phyloP scores from a whole-genome alignment of 169 alveolate genomes.

The Besnoitia besnoiti region DNA sequence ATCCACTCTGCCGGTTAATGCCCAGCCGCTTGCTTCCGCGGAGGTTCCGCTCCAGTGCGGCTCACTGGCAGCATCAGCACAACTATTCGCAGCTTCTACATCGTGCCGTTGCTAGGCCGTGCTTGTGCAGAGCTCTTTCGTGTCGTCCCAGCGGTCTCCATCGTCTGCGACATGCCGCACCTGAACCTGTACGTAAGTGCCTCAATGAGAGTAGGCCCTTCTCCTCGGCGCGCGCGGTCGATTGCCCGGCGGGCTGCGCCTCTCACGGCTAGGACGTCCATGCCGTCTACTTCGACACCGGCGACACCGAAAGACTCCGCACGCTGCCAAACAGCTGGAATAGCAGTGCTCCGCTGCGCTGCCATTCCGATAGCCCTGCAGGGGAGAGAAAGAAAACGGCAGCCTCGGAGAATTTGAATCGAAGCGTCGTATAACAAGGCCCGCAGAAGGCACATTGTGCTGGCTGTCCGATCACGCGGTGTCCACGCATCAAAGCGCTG shows the following conservation, averaged over 20 bases:
- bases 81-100: no score
- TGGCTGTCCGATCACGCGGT: background rate
- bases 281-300: slow-evolving; percentile 78
- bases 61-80: no score
- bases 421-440: no score
- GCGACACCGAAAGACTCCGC: slow-evolving; percentile 77
- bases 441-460: no score
- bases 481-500: background rate
- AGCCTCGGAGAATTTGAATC: background rate
- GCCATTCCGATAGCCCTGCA: slow-evolving; percentile 82
- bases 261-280: slow-evolving; percentile 76
- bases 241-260: slow-evolving; percentile 75
- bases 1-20: no score
- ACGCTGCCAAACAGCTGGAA: slow-evolving; percentile 68
- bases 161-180: slow-evolving; percentile 9
- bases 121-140: no score
- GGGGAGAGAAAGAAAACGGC: background rate
- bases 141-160: background rate
- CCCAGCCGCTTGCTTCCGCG: no score
- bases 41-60: no score
- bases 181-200: slow-evolving; percentile 78
- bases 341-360: slow-evolving; percentile 74
- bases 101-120: no score
- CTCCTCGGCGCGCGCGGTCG: slow-evolving; percentile 73
- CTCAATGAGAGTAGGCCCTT: slow-evolving; percentile 79